phyloP scores from a whole-genome alignment of 495 filamentous ascomycete genomes.

The Tuber magnatum region DNA sequence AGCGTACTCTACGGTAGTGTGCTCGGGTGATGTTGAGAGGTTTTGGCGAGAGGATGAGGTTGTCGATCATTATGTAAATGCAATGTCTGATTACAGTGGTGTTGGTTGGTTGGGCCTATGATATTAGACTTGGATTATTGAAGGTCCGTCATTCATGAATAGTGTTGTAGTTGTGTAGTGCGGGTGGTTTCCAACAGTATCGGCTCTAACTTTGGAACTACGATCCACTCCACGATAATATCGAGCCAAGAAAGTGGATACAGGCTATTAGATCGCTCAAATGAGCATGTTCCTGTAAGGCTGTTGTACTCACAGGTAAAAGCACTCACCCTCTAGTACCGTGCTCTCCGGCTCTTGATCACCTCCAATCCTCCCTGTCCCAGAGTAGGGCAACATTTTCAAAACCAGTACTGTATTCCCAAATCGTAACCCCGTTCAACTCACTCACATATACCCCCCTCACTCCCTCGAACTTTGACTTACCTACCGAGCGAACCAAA shows the following conservation, averaged over 20 bases:
- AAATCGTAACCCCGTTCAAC: neutral
- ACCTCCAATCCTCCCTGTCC: neutral
- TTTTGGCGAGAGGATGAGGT: conserved; percentile 4
- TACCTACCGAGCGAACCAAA: neutral
- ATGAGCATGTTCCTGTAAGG: neutral
- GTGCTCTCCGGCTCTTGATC: neutral
- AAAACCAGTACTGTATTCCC: neutral
- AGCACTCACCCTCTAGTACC: neutral
- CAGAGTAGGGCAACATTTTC: conserved; percentile 3
- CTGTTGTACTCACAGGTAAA: neutral
- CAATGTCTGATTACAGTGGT: neutral
- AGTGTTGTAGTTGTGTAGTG: neutral
- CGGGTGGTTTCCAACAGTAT: neutral
- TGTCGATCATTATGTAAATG: neutral
- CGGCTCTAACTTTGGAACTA: neutral
- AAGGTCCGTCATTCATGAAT: neutral
- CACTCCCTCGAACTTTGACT: neutral
- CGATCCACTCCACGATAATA: neutral
- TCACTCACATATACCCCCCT: neutral
- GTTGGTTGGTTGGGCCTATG: neutral
- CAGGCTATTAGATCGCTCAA: neutral
- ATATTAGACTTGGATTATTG: neutral
- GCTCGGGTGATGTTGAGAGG: neutral
- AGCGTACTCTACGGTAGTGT: neutral
- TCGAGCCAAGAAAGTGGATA: neutral